Evolutionary conservation across 495 filamentous ascomycete species (phyloP).

Genomic region (Lophiotrema nucula): DNA sequence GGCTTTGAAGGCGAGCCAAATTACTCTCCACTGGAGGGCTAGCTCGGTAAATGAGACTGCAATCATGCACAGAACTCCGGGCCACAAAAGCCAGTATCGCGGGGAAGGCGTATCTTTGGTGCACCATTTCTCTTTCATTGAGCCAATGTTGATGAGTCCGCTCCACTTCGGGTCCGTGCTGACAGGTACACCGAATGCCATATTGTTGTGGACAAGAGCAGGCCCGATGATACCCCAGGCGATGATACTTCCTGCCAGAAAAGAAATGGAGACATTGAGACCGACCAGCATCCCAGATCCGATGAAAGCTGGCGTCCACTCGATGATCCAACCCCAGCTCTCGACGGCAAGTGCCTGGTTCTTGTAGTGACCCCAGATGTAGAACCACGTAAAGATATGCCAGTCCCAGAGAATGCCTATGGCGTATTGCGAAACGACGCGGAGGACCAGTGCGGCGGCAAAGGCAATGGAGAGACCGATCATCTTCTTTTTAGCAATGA

Average conservation of each 20-base stretch:
- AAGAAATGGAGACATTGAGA: constrained; percentile 62
- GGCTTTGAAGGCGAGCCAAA: constrained; percentile 53
- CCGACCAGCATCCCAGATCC: constrained; percentile 66
- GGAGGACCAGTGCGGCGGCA: constrained; percentile 48
- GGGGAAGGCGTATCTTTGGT: constrained; percentile 52
- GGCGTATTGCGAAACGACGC: constrained; percentile 61
- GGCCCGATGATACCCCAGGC: constrained; percentile 52
- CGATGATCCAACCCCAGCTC: constrained; percentile 65
- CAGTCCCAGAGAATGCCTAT: constrained; percentile 66
- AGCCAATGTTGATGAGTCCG: constrained; percentile 50
- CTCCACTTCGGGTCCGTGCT: constrained; percentile 50
- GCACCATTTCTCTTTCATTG: constrained; percentile 48
- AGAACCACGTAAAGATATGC: constrained; percentile 65
- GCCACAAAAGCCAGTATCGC: constrained; percentile 67
- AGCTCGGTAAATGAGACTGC: constrained; percentile 60
- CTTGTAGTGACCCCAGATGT: constrained; percentile 58
- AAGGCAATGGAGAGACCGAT: constrained; percentile 57
- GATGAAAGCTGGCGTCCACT: constrained; percentile 67
- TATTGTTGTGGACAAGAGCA: background rate
- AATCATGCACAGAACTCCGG: constrained; percentile 65
- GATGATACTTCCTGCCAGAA: constrained; percentile 58
- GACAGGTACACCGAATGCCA: constrained; percentile 12
- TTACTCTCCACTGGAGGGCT: constrained; percentile 59
- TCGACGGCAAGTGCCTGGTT: constrained; percentile 58
- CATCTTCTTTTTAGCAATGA: constrained; percentile 59